Evolutionary conservation across 345 rosid species (phyloP).

Genomic region (Cardamine occulta): DNA sequence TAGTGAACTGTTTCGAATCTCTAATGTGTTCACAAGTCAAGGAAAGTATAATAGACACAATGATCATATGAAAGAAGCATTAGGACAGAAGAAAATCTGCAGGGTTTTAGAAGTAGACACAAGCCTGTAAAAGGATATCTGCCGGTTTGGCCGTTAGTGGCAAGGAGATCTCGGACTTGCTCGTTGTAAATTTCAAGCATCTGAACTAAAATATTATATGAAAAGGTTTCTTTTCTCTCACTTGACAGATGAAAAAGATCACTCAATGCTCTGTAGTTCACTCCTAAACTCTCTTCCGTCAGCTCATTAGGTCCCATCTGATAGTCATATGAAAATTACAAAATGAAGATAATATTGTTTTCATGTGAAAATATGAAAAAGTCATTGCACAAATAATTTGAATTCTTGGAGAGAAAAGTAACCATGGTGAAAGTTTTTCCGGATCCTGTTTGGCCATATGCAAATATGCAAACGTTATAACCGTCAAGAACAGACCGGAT

Average conservation of each 20-base stretch:
- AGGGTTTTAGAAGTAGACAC: background rate
- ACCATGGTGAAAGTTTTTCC: conserved; percentile 97
- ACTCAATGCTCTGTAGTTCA: conserved; percentile 88
- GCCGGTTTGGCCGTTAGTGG: conserved; percentile 67
- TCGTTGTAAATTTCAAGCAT: conserved; percentile 98
- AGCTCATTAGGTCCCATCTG: conserved; percentile 92
- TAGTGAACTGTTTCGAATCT: conserved; percentile 89
- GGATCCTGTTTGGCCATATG: conserved; percentile 98
- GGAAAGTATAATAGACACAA: conserved; percentile 20
- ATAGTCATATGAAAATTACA: background rate
- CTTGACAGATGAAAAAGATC: conserved; percentile 77
- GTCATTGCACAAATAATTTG: background rate
- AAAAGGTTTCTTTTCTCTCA: conserved; percentile 65
- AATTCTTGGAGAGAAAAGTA: conserved; percentile 35
- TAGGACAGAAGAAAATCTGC: background rate
- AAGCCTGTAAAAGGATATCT: conserved; percentile 64
- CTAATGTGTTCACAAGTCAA: conserved; percentile 72
- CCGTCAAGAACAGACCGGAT: conserved; percentile 98
- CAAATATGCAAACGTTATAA: conserved; percentile 96
- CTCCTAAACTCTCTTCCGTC: conserved; percentile 79
- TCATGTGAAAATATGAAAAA: background rate
- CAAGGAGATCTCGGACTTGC: conserved; percentile 96
- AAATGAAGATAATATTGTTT: background rate
- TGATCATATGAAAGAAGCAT: conserved; percentile 15
- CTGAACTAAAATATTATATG: conserved; percentile 77